Evolutionary conservation across 2,329 filamentous ascomycete genomes (phyloP), one percentile per base, ranked within the genome.

Genomic region (Botrytis fragariae): DNA sequence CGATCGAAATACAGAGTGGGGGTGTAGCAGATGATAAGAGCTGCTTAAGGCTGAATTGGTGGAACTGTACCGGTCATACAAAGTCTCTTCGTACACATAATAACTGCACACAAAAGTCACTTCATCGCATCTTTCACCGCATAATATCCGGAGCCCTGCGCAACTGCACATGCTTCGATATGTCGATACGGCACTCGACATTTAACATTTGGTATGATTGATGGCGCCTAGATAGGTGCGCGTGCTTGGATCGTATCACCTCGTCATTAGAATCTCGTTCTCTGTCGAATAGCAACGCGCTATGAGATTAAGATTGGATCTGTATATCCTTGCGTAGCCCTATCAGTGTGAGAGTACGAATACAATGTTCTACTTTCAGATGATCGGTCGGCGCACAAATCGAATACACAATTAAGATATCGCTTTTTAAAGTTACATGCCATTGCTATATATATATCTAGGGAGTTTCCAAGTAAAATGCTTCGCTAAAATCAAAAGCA

Each of bases 1-100:
- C 25, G 16, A 54, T 68, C 35, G 4, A 39, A 42, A 29, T 37
- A 54, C 8, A 44, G 16, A 42, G 29, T 14, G 18, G 48, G 35
- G 35, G 35, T 32, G n/a, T 22, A 57, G 35, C 25, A 42, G n/a
- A 57, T 68, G 48, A 68, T 42, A 68, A 68, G 65, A 68, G 48
- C 48, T 57, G 37, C 25, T 32, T 42, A 68, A 57, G 65, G n/a
- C 48, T 42, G 48, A 57, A 32, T 29, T 57, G 18, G 65, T 57
- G 65, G 48, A 44, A 68, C 48, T 57, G 18, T 29, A 18, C 18
- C n/a, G 45, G 64, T 54, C 16, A 68, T 68, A 57, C 65, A 29
- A 42, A 54, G 25, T 25, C 4, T n/a, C 29, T 57, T 25, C 37
- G 65, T 68, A 57, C 37, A 25, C 37, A 42, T 68, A 42, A 25